phyloP scores from a whole-genome alignment of 2,329 filamentous ascomycete genomes.

The Penicillium concentricum region DNA sequence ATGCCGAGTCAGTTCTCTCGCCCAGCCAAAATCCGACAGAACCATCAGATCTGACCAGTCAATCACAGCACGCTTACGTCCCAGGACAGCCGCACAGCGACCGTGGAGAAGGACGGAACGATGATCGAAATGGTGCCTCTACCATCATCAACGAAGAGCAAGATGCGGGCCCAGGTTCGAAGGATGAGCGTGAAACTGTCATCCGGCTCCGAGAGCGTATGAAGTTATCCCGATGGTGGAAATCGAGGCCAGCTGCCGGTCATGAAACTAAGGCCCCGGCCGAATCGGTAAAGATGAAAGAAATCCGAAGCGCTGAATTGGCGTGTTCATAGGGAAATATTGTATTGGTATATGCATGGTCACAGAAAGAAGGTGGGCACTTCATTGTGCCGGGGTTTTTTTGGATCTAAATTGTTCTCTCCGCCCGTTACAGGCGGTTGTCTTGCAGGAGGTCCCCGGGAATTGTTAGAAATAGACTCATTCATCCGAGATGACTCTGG shows the following conservation, averaged over 20 bases:
- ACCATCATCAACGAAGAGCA: constrained; percentile 28
- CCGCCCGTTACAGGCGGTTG: constrained; percentile 14
- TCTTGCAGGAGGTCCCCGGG: constrained; percentile 13
- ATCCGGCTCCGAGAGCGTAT: constrained; percentile 20
- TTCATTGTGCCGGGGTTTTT: constrained; percentile 42
- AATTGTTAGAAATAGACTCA: constrained; percentile 22
- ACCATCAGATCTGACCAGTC: constrained; percentile 28
- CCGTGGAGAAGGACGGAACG: constrained; percentile 29
- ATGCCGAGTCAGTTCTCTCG: constrained; percentile 38
- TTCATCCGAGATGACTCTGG: constrained; percentile 30
- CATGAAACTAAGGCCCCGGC: constrained; percentile 4
- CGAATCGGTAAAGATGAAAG: constrained; percentile 2
- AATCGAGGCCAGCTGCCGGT: not conserved
- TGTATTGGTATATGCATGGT: constrained; percentile 13
- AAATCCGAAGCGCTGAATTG: not conserved
- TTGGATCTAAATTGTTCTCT: constrained; percentile 27
- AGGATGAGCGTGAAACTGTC: constrained; percentile 29
- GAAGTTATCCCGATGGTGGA: constrained; percentile 16
- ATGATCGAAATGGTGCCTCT: constrained; percentile 26
- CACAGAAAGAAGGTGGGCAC: constrained; percentile 46
- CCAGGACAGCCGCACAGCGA: constrained; percentile 30
- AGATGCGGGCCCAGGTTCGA: constrained; percentile 30
- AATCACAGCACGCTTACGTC: constrained; percentile 35
- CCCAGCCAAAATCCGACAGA: constrained; percentile 14
- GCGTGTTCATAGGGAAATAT: not conserved